Conservation (phyloP, 1,284 basidiomycete species). For the Boletellus deceptivus region DNA sequence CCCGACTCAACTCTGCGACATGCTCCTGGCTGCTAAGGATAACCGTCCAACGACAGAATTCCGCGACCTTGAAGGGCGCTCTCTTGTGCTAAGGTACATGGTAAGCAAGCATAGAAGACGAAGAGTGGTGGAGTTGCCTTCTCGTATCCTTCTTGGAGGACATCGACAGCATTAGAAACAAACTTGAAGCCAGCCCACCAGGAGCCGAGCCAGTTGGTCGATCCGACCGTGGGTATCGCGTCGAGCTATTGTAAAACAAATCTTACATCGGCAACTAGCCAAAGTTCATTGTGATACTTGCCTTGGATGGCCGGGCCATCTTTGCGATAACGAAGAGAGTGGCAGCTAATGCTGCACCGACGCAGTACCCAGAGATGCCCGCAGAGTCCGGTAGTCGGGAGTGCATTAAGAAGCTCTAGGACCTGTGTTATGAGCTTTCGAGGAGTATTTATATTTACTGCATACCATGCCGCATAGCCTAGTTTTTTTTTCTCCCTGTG, state of each 20-base stretch:
- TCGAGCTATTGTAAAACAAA: neutral
- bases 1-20: conserved; percentile 41
- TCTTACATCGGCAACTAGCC: no score
- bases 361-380: neutral
- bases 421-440: no score
- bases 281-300: no score
- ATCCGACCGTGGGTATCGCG: conserved; percentile 19
- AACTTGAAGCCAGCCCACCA: conserved; percentile 13
- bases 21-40: conserved; percentile 36
- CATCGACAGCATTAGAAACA: conserved; percentile 1
- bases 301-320: neutral
- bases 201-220: conserved; percentile 11
- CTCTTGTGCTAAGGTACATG: neutral
- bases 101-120: no score
- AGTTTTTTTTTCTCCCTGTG: no score
- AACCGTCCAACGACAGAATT: conserved; percentile 40
- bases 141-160: conserved; percentile 19
- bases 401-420: no score
- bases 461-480: no score
- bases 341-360: neutral
- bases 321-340: neutral
- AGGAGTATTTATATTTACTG: no score
- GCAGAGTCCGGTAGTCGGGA: no score
- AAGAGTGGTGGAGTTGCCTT: conserved; percentile 1
- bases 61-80: conserved; percentile 43